Evolutionary conservation across 2,329 filamentous ascomycete genomes (phyloP), one percentile per base, ranked within the genome.

Genomic region (Tolypocladium ophioglossoides): DNA sequence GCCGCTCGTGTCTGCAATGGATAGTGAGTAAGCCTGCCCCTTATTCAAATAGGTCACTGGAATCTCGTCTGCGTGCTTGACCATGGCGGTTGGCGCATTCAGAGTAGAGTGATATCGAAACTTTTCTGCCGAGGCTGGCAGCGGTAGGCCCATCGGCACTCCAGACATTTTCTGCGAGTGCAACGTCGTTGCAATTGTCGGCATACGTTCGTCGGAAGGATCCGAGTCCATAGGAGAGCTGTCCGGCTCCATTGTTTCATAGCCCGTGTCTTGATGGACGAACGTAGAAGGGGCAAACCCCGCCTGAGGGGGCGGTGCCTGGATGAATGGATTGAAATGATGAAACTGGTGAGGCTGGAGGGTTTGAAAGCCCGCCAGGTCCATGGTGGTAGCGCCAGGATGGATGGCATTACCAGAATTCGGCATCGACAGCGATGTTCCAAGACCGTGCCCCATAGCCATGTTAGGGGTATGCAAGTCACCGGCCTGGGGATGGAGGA

Each of bases 11-110:
- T 99, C 94, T 49, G 87, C 76, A 32, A 99, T 80, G 2, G 88
- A 87, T 20, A 99, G 76, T 0, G 89, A 88, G 68, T 99, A 99
- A 18, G 91, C 89, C 68, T 97, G 92, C 27, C 92, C 91, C 71
- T 97, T 97, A 74, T 99, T 99, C 20, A 99, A 80, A 67, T 99
- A 99, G 0, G 92, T 96, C n/a, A 97, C 83, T 0, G 94, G 94
- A 27, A 97, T 95, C 68, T 97, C 92, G 56, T 95, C 87, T 1
- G 84, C 72, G 57, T 91, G 85, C 68, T 88, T 95, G 65, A 95
- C 86, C 94, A 97, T 99, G 9, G 94, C 94, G 0, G 94, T 99
- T 3, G 92, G 91, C 1, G 94, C 92, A 68, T 95, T 95, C 48
- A 99, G 73, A 0, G 89, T 94, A 51, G 89, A 86, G 66, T 94